Percentiles rank a stretch among this genome's conserved stretches.
Evolutionary conservation across 2,329 filamentous ascomycete genomes (phyloP).

Genomic region (Ophiostoma triangulosporum): DNA sequence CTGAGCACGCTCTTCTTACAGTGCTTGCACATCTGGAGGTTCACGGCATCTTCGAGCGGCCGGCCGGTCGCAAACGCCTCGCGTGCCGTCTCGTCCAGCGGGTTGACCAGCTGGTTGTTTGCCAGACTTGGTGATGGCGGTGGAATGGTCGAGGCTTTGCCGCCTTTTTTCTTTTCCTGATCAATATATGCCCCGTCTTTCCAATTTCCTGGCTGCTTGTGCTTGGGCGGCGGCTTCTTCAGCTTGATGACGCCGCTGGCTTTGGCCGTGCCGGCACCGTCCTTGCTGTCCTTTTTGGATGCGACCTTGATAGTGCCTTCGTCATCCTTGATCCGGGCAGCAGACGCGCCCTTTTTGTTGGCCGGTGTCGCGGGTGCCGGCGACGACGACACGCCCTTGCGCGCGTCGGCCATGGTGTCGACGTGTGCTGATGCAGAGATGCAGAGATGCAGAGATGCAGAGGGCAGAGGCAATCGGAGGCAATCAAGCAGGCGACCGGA

Average conservation of each 20-base stretch:
- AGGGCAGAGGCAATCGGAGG: neutral
- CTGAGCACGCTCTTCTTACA: slow-evolving; percentile 82
- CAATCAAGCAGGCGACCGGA: too few species aligned
- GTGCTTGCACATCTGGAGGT: slow-evolving; percentile 79
- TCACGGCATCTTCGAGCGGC: slow-evolving; percentile 65
- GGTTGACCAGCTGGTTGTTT: slow-evolving; percentile 34
- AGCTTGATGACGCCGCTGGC: slow-evolving; percentile 42
- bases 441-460: neutral
- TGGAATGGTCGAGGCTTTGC: slow-evolving; percentile 9
- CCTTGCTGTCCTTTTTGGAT: slow-evolving; percentile 34
- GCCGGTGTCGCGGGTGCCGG: slow-evolving; percentile 11
- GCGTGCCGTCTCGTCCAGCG: slow-evolving; percentile 61
- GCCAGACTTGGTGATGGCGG: slow-evolving; percentile 37
- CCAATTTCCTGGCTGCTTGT: slow-evolving; percentile 58
- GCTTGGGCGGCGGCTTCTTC: slow-evolving; percentile 48
- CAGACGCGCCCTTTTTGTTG: slow-evolving; percentile 7
- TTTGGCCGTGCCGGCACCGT: slow-evolving; percentile 12
- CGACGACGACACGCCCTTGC: slow-evolving; percentile 18
- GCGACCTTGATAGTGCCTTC: slow-evolving; percentile 50
- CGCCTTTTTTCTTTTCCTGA: slow-evolving; percentile 38
- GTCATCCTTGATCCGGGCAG: slow-evolving; percentile 32
- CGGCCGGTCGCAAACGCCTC: slow-evolving; percentile 71
- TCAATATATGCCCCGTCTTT: slow-evolving; percentile 51
- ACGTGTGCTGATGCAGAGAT: neutral
- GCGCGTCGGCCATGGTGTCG: slow-evolving; percentile 18